phyloP scores from a whole-genome alignment of 139 green algal species.

The Coelastrella sp. region DNA sequence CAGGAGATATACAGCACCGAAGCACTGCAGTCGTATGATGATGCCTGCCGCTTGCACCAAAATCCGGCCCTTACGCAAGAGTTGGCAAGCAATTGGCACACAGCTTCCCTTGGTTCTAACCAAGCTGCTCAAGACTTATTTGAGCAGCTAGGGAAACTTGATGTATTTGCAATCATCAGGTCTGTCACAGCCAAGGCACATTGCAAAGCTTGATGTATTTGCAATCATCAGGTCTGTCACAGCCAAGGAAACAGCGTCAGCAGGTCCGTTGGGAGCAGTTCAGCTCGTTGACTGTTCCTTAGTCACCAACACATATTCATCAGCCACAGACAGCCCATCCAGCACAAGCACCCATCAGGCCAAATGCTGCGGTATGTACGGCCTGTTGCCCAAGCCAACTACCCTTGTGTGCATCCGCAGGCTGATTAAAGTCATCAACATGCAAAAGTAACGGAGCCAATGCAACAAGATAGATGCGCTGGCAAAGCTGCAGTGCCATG shows the following conservation, averaged over 20 bases:
- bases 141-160: neutral
- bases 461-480: no score
- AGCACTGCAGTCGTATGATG: neutral
- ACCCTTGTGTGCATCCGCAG: no score
- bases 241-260: no score
- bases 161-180: neutral
- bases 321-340: no score
- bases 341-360: no score
- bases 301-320: neutral
- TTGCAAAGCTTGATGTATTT: neutral
- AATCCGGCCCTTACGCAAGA: neutral
- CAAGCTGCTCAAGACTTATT: neutral
- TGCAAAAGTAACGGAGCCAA: no score
- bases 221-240: neutral
- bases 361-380: neutral
- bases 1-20: neutral
- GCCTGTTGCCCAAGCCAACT: no score
- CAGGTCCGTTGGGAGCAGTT: no score
- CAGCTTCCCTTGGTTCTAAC: neutral
- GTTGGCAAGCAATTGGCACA: neutral
- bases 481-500: no score
- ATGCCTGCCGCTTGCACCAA: neutral
- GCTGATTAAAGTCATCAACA: no score
- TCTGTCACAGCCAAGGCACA: neutral
- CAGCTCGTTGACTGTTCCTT: neutral